Evolutionary conservation across 1,284 basidiomycete genomes (phyloP), one percentile per base, ranked within the genome.

Genomic region (Ceratobasidium theobromae): DNA sequence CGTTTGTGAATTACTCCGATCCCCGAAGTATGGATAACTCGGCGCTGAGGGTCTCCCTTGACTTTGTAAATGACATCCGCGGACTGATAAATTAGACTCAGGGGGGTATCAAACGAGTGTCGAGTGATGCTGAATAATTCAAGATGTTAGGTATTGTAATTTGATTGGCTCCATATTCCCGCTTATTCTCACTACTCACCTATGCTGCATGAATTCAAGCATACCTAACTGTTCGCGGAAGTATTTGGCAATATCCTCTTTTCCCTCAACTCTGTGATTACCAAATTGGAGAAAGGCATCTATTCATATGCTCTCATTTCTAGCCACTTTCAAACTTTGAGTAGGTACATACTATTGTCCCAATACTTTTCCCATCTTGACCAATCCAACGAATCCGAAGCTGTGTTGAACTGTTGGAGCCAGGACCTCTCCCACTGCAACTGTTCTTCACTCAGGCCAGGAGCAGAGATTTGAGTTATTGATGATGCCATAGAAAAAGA

Each of bases 201-300:
- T 30, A 27, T 65, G 62, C n/a, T 43, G 21, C 62, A 65, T 53
- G 5, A 32, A 21, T 21, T 53, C 16, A 4, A 65, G 18, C 14
- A 45, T 27, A 8, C 27, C 41, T 4, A 33, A 33, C 21, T 65
- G 62, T 9, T 16, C 35, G 18, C 27, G 40, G 8, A 65, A 25
- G 43, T 53, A 43, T 21, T 65, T 32, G 27, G 28, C 28, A 14
- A 65, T 65, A 12, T 21, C 28, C 21, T 16, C 16, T 28, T 53
- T 65, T 9, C 62, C 62, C 14, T 45, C 51, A 9, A 53, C 32
- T 27, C 18, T 53, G 16, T n/a, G 27, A n/a, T 65, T 65, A 12
- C 11, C 45, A n/a, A 65, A 65, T 35, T 65, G 62, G 2, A 65
- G 11, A 16, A 65, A 41, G 3, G 62, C 51, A 45, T 41, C 62